Evolutionary conservation across 176 grass and related monocot species (phyloP), one percentile per base, ranked within the genome.

Genomic region (Oryza meridionalis): DNA sequence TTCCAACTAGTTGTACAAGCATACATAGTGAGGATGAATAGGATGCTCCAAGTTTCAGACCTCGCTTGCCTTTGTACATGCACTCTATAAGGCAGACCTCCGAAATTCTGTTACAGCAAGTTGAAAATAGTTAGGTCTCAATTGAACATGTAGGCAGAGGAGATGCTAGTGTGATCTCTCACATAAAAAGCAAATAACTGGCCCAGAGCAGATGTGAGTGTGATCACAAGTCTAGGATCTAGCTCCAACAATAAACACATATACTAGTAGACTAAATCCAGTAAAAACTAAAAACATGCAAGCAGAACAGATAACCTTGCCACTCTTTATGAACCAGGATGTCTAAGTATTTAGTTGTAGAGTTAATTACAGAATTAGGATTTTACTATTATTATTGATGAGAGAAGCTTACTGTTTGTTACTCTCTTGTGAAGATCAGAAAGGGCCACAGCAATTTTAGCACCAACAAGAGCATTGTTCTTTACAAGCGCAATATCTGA

Each of bases 401-500:
- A 62, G 58, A 62, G n/a, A n/a, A 62, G 21, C 58, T 90, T 84
- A 90, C 85, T 72, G 9, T 80, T 85, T 35, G 47, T 78, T 76
- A n/a, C 73, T 72, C 77, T 79, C 83, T 73, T 47, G 65, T 24
- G 59, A 77, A 95, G 81, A 76, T 89, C 69, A 65, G 91, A 88
- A 58, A 98, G 90, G 32, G 93, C 87, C 46, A 93, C 85, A 13
- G 96, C 89, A 90, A 95, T 85, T 85, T 82, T 90, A 16, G 89
- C 93, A 81, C 96, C 96, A 19, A 88, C 19, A 76, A 83, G 73
- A 83, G 96, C 96, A 86, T 98, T 98, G 45, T 98, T 95, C 85
- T 98, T 98, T 80, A 98, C 89, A 88, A 98, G 96, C 71, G 93
- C 91, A 33, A 95, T 95, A 69, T 98, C 93, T 98, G 77, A 66